Evolutionary conservation across 2,329 filamentous ascomycete species (phyloP).

Genomic region (Aspergillus intermedius): DNA sequence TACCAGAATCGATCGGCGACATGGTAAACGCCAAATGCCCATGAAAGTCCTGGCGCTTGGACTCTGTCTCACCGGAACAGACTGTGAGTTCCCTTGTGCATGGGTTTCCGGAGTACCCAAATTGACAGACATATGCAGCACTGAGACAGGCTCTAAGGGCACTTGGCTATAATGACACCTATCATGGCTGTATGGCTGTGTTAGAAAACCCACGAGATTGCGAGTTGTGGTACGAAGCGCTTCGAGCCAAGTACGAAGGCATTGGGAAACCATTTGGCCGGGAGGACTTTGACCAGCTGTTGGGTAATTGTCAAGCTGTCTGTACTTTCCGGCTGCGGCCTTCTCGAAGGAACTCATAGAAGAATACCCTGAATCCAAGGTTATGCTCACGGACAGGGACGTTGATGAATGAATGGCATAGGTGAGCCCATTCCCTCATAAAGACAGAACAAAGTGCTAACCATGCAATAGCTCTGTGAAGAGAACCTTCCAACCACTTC

Average conservation of each 20-base stretch:
- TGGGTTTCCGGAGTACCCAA: not conserved
- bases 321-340: conserved; percentile 10
- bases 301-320: conserved; percentile 8
- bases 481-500: not conserved
- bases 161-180: conserved; percentile 57
- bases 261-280: conserved; percentile 33
- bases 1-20: conserved; percentile 4
- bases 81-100: conserved; percentile 42
- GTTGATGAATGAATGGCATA: conserved; percentile 20
- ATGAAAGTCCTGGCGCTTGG: conserved; percentile 62
- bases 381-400: conserved; percentile 16
- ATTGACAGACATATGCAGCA: conserved; percentile 28
- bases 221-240: conserved; percentile 56
- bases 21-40: conserved; percentile 39
- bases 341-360: conserved; percentile 19
- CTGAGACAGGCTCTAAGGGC: conserved; percentile 40
- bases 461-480: not conserved
- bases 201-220: conserved; percentile 47
- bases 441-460: not conserved
- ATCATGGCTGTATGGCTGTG: conserved; percentile 60
- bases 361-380: conserved; percentile 18
- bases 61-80: conserved; percentile 60
- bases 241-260: conserved; percentile 51
- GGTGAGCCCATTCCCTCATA: conserved; percentile 30
- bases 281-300: conserved; percentile 11